Conservation (phyloP, 148 eudicot genomes). For the Camellia japonica region DNA sequence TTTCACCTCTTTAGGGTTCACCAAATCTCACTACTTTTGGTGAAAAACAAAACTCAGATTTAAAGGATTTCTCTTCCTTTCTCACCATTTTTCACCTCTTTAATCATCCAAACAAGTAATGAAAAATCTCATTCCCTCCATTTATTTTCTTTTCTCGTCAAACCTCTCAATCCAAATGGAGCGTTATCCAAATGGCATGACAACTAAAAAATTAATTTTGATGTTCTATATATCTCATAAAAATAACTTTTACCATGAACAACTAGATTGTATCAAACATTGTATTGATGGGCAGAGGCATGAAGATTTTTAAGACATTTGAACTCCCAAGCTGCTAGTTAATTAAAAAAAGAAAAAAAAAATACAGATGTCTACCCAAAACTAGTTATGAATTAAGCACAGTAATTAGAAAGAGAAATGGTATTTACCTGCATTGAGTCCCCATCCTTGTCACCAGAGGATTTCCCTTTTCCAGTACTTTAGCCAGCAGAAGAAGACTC, state of each 20-base stretch:
- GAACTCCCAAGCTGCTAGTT: neutral
- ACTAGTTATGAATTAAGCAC: neutral
- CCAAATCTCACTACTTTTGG: too few species aligned
- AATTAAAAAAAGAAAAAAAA: neutral
- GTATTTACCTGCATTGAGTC: slow-evolving; percentile 75
- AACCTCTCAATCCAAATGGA: too few species aligned
- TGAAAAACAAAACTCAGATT: too few species aligned
- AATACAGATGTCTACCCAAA: neutral
- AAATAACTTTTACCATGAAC: neutral
- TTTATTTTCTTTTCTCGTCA: too few species aligned
- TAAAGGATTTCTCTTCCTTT: too few species aligned
- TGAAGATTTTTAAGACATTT: neutral
- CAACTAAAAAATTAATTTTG: neutral
- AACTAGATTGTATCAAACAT: neutral
- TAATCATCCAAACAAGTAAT: too few species aligned
- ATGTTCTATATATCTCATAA: neutral
- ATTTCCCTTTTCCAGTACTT: slow-evolving; percentile 61
- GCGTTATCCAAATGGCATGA: neutral
- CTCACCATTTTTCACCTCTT: too few species aligned
- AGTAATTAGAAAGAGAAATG: neutral
- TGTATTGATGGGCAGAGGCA: neutral
- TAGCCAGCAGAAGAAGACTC: slow-evolving; percentile 44
- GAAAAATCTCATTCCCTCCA: too few species aligned
- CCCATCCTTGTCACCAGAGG: slow-evolving; percentile 62
- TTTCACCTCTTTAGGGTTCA: too few species aligned